These are phyloP conservation scores for Tetradesmus lagerheimii DNA, from an alignment of 139 green algal species.

Conservation along the genomic window DNA sequence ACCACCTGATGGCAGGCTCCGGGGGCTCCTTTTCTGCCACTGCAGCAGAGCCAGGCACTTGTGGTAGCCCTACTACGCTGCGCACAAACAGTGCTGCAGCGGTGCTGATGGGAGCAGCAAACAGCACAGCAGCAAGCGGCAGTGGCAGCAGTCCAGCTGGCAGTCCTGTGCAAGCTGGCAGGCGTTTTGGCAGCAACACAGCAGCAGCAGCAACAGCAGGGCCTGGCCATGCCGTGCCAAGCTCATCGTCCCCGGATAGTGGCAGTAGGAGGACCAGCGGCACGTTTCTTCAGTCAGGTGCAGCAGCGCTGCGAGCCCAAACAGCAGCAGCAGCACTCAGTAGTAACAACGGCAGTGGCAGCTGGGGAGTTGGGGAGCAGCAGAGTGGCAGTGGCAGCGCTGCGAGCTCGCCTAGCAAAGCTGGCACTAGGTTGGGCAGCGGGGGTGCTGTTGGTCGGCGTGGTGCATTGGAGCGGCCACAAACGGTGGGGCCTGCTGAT, in stretches of 20 bases:
- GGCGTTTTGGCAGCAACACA: background rate
- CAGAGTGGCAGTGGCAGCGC: background rate
- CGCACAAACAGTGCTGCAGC: slow-evolving; percentile 6
- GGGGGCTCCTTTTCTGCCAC: background rate
- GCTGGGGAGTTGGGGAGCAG: background rate
- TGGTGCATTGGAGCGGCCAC: slow-evolving; percentile 15
- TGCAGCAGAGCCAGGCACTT: background rate
- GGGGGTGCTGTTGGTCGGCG: background rate
- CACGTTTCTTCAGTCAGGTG: background rate
- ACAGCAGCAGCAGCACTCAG: slow-evolving; percentile 33
- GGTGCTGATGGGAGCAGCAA: slow-evolving; percentile 7
- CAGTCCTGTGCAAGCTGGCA: slow-evolving; percentile 33
- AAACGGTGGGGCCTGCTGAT: slow-evolving; percentile 44
- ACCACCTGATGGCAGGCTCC: background rate
- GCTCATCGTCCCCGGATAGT: background rate
- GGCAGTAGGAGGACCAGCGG: background rate
- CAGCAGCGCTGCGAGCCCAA: slow-evolving; percentile 5
- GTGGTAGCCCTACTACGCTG: background rate
- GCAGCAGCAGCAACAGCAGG: background rate
- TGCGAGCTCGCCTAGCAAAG: slow-evolving; percentile 35
- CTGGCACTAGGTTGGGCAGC: slow-evolving; percentile 44
- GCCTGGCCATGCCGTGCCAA: background rate
- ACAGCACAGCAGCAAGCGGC: background rate
- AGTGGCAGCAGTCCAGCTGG: slow-evolving; percentile 1
- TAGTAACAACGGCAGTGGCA: background rate